A percentile compares a stretch with the other conserved stretches of the same genome.
Conservation (phyloP, 805 yeast genomes). For the Wickerhamomyces bovis region DNA sequence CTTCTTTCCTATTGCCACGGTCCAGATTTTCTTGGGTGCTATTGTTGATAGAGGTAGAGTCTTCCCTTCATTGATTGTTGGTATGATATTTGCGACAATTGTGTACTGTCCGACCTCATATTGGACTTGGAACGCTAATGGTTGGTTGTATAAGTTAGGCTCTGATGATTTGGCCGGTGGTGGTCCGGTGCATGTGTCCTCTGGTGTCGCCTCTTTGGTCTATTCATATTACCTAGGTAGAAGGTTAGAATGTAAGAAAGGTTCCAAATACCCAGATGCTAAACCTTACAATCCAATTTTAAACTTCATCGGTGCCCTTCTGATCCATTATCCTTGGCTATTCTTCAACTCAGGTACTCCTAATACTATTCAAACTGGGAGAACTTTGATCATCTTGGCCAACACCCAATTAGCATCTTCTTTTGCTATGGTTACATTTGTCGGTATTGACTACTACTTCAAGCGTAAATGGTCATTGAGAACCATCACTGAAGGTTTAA, state of each 20-base stretch:
- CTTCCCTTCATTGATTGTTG: conserved; percentile 71
- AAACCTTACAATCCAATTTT: conserved; percentile 90
- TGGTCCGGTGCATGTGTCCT: conserved; percentile 91
- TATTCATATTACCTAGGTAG: conserved; percentile 73
- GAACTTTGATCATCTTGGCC: conserved; percentile 84
- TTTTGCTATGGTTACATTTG: conserved; percentile 86
- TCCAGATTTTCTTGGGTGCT: conserved; percentile 87
- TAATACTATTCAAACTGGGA: conserved; percentile 71
- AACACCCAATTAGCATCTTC: conserved; percentile 88
- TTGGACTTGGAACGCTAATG: conserved; percentile 92
- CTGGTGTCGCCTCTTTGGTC: conserved; percentile 88
- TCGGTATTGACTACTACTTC: conserved; percentile 74
- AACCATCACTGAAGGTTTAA: conserved; percentile 89
- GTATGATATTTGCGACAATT: conserved; percentile 80
- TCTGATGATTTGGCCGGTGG: conserved; percentile 98
- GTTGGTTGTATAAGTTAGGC: conserved; percentile 93
- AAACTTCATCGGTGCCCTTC: conserved; percentile 78
- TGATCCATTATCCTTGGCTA: conserved; percentile 96
- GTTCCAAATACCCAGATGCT: conserved; percentile 50
- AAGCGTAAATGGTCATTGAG: conserved; percentile 89
- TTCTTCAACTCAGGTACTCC: conserved; percentile 86
- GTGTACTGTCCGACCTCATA: conserved; percentile 91
- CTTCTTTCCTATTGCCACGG: conserved; percentile 83
- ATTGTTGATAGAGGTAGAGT: conserved; percentile 90
- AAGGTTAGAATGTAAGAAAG: conserved; percentile 43